Conservation (phyloP, 2,329 filamentous ascomycete species). For the Ceratocystis albifundus region DNA sequence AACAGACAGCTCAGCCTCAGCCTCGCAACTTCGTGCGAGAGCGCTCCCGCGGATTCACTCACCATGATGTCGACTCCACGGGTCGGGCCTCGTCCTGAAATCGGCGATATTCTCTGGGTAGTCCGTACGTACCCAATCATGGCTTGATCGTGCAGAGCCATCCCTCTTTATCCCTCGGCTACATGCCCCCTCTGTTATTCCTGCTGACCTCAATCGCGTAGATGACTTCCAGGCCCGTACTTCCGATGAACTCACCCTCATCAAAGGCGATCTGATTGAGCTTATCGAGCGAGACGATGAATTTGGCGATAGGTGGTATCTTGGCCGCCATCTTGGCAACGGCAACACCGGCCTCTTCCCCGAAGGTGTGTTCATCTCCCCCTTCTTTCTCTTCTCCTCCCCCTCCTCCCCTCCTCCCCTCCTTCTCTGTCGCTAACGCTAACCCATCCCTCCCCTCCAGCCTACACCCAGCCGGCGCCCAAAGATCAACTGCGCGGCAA, state of each 20-base stretch:
- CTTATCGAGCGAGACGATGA: slow-evolving; percentile 77
- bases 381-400: slow-evolving; percentile 15
- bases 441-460: slow-evolving; percentile 30
- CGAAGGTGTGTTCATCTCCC: slow-evolving; percentile 48
- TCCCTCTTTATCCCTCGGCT: neutral
- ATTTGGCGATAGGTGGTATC: slow-evolving; percentile 78
- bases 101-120: slow-evolving; percentile 57
- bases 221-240: slow-evolving; percentile 89
- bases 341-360: slow-evolving; percentile 69
- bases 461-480: slow-evolving; percentile 50
- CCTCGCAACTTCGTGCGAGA: neutral
- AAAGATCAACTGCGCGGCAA: slow-evolving; percentile 31
- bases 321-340: slow-evolving; percentile 62
- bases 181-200: neutral
- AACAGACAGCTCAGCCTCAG: neutral
- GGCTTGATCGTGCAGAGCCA: too few species aligned
- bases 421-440: neutral
- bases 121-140: slow-evolving; percentile 47
- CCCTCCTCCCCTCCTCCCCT: too few species aligned
- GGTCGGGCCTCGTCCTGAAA: slow-evolving; percentile 38
- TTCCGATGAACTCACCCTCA: slow-evolving; percentile 80
- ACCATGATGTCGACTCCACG: slow-evolving; percentile 35
- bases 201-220: slow-evolving; percentile 30
- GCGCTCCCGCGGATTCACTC: neutral
- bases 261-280: slow-evolving; percentile 74